Conservation (phyloP, 495 filamentous ascomycete species). For the Podospora bellae-mahoneyi region DNA sequence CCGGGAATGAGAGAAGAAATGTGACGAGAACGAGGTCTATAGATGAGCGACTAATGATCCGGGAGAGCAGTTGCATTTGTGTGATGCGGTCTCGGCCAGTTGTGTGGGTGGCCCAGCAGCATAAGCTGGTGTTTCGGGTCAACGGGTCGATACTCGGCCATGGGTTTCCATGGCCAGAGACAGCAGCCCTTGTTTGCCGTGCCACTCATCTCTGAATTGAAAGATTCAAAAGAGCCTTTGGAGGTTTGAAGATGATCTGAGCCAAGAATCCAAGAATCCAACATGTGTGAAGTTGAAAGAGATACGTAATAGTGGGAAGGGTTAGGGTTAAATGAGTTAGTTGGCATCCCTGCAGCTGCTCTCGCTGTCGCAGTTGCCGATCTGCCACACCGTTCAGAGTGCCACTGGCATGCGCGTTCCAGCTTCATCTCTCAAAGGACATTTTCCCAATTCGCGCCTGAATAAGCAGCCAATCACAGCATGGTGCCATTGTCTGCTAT, state of each 20-base stretch:
- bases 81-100: constrained; percentile 1
- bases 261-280: background rate
- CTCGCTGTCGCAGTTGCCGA: background rate
- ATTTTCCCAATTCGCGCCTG: constrained; percentile 14
- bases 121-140: constrained; percentile 5
- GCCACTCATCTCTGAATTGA: background rate
- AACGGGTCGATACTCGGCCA: background rate
- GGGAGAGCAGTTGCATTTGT: background rate
- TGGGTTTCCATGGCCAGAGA: background rate
- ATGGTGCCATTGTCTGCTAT: constrained; percentile 14
- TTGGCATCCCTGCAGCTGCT: background rate
- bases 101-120: constrained; percentile 12
- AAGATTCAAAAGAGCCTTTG: background rate
- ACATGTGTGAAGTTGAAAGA: background rate
- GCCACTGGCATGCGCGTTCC: constrained; percentile 7
- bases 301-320: background rate
- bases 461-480: constrained; percentile 20
- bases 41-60: background rate
- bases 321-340: constrained; percentile 3
- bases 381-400: constrained; percentile 7
- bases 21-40: background rate
- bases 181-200: background rate
- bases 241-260: background rate
- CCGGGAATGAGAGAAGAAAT: background rate
- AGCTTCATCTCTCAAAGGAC: constrained; percentile 7